Evolutionary conservation across 306 rosid species (phyloP).

Genomic region (Canavalia ensiformis): DNA sequence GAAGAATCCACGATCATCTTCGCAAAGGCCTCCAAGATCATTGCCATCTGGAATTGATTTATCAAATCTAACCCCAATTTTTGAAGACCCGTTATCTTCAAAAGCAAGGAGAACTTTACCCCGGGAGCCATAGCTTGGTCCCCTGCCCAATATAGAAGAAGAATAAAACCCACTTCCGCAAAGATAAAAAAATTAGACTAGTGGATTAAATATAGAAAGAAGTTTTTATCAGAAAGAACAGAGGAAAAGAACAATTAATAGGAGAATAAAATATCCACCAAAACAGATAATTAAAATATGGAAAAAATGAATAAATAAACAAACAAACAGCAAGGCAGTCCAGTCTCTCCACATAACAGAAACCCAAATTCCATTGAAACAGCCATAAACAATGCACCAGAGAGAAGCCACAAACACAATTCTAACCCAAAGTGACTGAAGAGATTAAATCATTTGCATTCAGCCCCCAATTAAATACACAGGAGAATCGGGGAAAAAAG

Average conservation of each 20-base stretch:
- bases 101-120: conserved; percentile 92
- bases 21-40: conserved; percentile 92
- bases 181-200: not conserved
- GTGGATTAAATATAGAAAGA: conserved; percentile 10
- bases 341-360: conserved; percentile 14
- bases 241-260: not conserved
- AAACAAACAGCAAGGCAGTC: conserved; percentile 16
- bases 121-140: conserved; percentile 85
- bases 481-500: not conserved
- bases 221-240: not conserved
- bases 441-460: not conserved
- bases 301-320: not conserved
- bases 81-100: conserved; percentile 86
- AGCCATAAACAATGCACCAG: conserved; percentile 14
- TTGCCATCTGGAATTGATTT: conserved; percentile 91
- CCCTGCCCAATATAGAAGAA: conserved; percentile 61
- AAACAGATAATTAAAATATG: conserved; percentile 11
- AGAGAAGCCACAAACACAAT: conserved; percentile 1
- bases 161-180: conserved; percentile 32
- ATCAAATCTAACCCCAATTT: conserved; percentile 96
- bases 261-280: conserved; percentile 10
- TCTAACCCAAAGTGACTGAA: not conserved
- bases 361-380: not conserved
- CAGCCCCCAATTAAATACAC: not conserved
- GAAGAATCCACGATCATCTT: conserved; percentile 90